A percentile compares a stretch with the other conserved stretches of the same genome.
These are phyloP conservation scores for Blepharisma japonicum DNA, from an alignment of 73 alveolate species.

Conservation along the genomic window DNA sequence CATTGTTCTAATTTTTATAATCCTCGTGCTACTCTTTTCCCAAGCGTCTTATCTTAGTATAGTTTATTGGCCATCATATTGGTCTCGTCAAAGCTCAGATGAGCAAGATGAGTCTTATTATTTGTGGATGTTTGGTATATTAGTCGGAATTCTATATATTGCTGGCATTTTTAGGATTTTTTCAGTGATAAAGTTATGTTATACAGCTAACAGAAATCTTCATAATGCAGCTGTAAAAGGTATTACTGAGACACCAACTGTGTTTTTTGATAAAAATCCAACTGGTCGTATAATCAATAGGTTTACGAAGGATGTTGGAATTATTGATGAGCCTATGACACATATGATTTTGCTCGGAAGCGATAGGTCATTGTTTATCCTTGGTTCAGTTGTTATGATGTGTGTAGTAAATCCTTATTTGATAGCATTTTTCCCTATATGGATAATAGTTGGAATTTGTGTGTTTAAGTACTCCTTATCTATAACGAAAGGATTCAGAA, in stretches of 20 bases:
- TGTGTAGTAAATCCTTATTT: neutral
- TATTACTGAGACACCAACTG: neutral
- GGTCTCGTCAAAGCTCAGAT: constrained; percentile 3
- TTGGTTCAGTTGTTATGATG: neutral
- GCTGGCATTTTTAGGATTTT: neutral
- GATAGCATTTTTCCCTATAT: neutral
- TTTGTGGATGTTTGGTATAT: neutral
- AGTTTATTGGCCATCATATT: constrained; percentile 1
- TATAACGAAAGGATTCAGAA: neutral
- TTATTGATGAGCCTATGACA: constrained; percentile 9
- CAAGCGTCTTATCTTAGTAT: neutral
- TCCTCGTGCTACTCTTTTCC: neutral
- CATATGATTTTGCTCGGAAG: neutral
- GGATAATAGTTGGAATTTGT: neutral
- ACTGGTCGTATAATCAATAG: constrained; percentile 82
- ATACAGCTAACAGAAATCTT: neutral
- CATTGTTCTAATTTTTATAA: neutral
- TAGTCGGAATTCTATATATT: neutral
- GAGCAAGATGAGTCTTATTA: constrained; percentile 8
- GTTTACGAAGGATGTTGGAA: constrained; percentile 56
- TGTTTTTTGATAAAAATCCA: constrained; percentile 86
- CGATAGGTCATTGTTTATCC: neutral
- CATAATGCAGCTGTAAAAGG: constrained; percentile 1
- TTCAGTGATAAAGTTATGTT: neutral
- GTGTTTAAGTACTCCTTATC: neutral